Base-by-base conservation (phyloP, 108 stramenopile genomes). In the Schizochytrium sp. region DNA sequence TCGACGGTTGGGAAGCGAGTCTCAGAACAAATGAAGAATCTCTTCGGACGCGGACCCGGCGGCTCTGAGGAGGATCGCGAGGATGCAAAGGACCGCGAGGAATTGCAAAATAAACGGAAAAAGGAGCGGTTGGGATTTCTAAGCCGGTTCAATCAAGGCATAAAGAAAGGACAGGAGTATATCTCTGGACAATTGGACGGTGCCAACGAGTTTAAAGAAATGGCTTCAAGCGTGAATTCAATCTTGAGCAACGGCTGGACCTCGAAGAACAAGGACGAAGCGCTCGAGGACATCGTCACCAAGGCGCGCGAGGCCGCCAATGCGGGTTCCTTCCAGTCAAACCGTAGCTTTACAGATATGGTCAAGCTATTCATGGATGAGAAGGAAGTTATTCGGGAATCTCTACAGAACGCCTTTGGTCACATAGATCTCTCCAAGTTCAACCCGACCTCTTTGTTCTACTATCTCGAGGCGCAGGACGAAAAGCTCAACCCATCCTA, bases 401-500 rank as follows among this genome's bases (percentile, higher is more conserved):
- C 51, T 8, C 51, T 83, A 6, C 43, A 83, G 23, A 83, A 83
- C 45, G 51, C 45, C 51, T 83, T 83, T 83, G 76, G 76, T 18
- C 76, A 83, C 76, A 47, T 83, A 43, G 76, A 83, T 45, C 25
- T 83, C 76, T 25, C n/a, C 45, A 83, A 83, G n/a, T 83, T 83
- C 51, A 83, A 83, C 51, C 76, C 76, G 4, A 83, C 76, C 1
- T 47, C 91, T 19, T 10, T 91, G 19, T 60, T 87, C 58, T 96
- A 96, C 90, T 96, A 94, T 88, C 83, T 96, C 58, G 96, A 96
- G 87, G 57, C 90, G 5, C 90, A 95, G 89, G 96, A 96, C 83
- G 93, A 94, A 19, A 69, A 88, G 5, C 95, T 95, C 87, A 96
- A 95, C 63, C 95, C 95, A 18, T 94, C 94, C 60, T 96, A 94